Evolutionary conservation across 768 basidiomycete genomes (phyloP).

Genomic region (Collybiopsis confluens): DNA sequence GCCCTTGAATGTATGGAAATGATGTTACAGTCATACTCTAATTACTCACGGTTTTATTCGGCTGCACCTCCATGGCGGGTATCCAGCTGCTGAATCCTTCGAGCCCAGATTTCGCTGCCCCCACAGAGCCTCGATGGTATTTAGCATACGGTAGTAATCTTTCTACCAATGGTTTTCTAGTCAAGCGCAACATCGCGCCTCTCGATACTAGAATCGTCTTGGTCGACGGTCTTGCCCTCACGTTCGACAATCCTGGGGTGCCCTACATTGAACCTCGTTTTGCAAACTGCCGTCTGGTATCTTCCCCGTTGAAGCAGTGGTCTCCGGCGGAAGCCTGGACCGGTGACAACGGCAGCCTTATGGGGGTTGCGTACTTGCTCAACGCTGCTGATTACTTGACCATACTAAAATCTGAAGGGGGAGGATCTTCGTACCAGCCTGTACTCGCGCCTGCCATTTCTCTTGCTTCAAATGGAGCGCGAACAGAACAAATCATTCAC

Average conservation of each 20-base stretch:
- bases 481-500: constrained; percentile 1
- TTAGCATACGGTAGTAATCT: constrained; percentile 11
- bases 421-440: constrained; percentile 8
- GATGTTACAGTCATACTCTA: too few relatives aligned
- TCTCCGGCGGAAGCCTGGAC: constrained; percentile 6
- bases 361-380: constrained; percentile 11
- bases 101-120: background rate
- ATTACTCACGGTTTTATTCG: background rate
- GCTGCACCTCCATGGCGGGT: constrained; percentile 6
- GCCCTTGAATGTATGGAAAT: too few relatives aligned
- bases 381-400: constrained; percentile 4
- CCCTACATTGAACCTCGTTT: constrained; percentile 9
- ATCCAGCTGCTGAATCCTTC: constrained; percentile 1
- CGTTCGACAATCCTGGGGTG: constrained; percentile 9
- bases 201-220: constrained; percentile 7
- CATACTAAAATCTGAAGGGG: constrained; percentile 8
- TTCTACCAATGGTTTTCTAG: constrained; percentile 7
- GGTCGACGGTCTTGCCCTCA: constrained; percentile 5
- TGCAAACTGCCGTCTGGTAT: constrained; percentile 5
- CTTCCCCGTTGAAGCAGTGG: background rate
- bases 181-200: constrained; percentile 8
- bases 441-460: background rate
- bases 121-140: constrained; percentile 9
- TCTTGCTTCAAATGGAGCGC: background rate
- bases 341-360: constrained; percentile 1